phyloP scores from a whole-genome alignment of 441 rosid genomes.

The Bocquillonia castaneifolia region DNA sequence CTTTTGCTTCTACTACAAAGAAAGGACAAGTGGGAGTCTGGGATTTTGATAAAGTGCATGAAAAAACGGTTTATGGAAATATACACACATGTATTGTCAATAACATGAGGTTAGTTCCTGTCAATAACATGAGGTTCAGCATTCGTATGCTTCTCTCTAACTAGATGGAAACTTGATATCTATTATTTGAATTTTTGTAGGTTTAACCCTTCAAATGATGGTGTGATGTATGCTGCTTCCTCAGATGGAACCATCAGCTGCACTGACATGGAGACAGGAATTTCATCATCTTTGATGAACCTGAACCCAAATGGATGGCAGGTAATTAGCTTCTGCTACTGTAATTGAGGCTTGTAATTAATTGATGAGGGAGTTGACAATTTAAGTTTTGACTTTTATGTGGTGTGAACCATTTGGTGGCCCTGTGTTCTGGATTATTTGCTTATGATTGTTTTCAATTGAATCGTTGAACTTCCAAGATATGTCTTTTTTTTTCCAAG shows the following conservation, averaged over 20 bases:
- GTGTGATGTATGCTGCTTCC: slow-evolving; percentile 69
- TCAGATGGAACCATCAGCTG: slow-evolving; percentile 94
- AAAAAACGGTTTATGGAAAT: slow-evolving; percentile 74
- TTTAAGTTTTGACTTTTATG: not conserved
- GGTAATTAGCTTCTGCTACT: slow-evolving; percentile 33
- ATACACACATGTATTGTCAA: slow-evolving; percentile 80
- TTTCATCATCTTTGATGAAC: slow-evolving; percentile 68
- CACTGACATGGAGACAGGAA: slow-evolving; percentile 85
- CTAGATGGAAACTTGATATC: not conserved
- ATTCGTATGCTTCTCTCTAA: not conserved
- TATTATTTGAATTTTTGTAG: slow-evolving; percentile 28
- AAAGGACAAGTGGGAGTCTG: slow-evolving; percentile 96
- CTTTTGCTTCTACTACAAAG: slow-evolving; percentile 33
- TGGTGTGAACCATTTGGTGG: not conserved
- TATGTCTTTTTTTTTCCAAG: not conserved
- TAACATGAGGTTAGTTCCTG: slow-evolving; percentile 55
- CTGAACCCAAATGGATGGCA: slow-evolving; percentile 93
- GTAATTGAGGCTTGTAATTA: not conserved
- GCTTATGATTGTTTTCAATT: not conserved
- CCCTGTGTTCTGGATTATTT: not conserved
- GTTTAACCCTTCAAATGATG: slow-evolving; percentile 75
- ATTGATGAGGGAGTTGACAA: not conserved
- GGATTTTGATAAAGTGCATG: slow-evolving; percentile 82
- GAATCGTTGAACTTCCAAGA: not conserved
- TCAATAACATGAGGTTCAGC: not conserved